Evolutionary conservation across 139 green algal species (phyloP), one percentile per base, ranked within the genome.

Genomic region (Nannochloris sp.): DNA sequence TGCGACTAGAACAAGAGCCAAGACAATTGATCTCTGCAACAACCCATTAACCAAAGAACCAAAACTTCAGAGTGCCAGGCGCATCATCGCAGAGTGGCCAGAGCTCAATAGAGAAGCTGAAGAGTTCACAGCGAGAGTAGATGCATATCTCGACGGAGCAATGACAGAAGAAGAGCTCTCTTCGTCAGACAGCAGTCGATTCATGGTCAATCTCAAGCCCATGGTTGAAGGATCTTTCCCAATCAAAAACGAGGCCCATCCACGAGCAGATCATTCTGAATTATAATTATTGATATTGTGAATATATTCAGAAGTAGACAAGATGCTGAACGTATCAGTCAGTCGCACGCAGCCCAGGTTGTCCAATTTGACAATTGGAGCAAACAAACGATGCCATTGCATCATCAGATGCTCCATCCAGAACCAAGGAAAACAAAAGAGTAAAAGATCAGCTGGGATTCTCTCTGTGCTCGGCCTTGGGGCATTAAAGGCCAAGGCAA

Each of bases 1-100:
- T 53, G 65, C 74, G 5, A 98, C 88, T 0, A 40, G 66, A 5
- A 46, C 65, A 5, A 19, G 61, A 37, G 92, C 94, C 23, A 93
- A 93, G 71, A 98, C 93, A 18, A 99, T 99, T 46, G 94, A 99
- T 75, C 83, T 99, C 60, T 99, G 94, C 85, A 99, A 99, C 81
- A 99, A 99, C 81, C 94, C 94, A 16, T 83, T 93, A 69, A 99
- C 94, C 43, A 99, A 99, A 85, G 94, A 99, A 78, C 93, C 93
- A 62, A 99, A 99, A 81, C 82, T 99, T 50, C 61, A 83, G 49
- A 78, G 76, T 19, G 92, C 92, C 4, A 71, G 85, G 21, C 83
- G 92, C 60, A 98, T 98, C 63, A 88, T 97, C 5, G 36, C 70
- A 2, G 92, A 98, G 70, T 98, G 92, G 92, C 71, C 82, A 12